Evolutionary conservation across 1,284 basidiomycete species (phyloP), one percentile per base, ranked within the genome.

Genomic region (Phlebopus sp.): DNA sequence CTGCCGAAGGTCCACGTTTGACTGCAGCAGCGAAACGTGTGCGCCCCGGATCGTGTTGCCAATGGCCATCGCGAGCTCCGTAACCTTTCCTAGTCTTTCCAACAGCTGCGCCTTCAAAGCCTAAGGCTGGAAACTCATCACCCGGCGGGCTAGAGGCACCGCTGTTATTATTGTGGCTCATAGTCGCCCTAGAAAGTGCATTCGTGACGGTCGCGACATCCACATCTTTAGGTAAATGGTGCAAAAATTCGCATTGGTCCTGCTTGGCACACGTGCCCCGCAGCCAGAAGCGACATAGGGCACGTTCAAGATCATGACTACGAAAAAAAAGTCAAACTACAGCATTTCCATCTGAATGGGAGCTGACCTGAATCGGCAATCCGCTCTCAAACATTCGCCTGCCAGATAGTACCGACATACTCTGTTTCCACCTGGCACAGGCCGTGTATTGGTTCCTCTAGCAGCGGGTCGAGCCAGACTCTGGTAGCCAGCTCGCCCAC

Each of bases 351-450:
- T 14, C 41, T 23, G 15, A 21, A 36, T 41, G 49, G 30, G 49
- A 44, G 62, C 80, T 60, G 54, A 93, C 92, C 92, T 96, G 74
- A 98, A 99, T 51, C 95, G 84, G 72, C 97, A 99, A 71, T 99
- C 96, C 43, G 92, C 90, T 44, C 96, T 75, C 46, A 97, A 74
- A 66, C 96, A 99, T 69, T 98, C 95, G 15, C 97, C 97, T 6
- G 92, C 92, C 31, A 99, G 78, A 68, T 94, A 99, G 69, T 98
- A 99, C 48, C 97, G 78, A 67, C 96, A 99, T 34, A 99, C 94
- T 47, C 87, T 73, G 58, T 67, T 63, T 5, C 83, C 82, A 38
- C 78, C 77, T 41, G 75, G 73, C 0, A 69, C 71, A 29, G 83
- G 77, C 11, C 84, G 77, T 2, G 79, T 77, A 56, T 82, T 82